These are phyloP conservation scores for Elsinoe arachidis DNA, from an alignment of 2,329 filamentous ascomycete genomes.

Conservation along the genomic window DNA sequence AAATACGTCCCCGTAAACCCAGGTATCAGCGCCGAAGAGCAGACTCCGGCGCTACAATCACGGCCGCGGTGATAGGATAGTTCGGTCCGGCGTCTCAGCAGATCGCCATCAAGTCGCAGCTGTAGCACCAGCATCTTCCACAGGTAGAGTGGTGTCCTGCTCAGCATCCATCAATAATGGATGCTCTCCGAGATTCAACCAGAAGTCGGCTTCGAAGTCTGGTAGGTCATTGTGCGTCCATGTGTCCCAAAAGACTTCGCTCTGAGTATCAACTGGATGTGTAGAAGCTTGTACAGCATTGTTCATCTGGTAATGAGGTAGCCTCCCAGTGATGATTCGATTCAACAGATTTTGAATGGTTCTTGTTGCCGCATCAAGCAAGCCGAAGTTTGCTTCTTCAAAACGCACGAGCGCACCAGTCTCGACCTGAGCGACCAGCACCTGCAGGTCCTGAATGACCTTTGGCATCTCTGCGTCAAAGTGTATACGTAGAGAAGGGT, in stretches of 20 bases:
- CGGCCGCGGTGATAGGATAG: no score
- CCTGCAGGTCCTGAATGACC: conserved; percentile 25
- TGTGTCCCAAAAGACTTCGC: conserved; percentile 16
- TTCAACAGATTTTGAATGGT: conserved; percentile 26
- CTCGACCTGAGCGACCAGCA: conserved; percentile 27
- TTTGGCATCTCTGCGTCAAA: conserved; percentile 15
- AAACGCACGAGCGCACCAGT: conserved; percentile 23
- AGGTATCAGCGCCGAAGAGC: no score
- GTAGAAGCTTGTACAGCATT: neutral
- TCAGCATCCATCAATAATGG: conserved; percentile 17
- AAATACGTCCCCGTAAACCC: no score
- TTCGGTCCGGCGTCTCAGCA: no score
- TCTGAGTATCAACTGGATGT: conserved; percentile 15
- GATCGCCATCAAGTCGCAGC: neutral
- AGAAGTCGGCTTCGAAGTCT: conserved; percentile 27
- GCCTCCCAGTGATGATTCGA: conserved; percentile 13
- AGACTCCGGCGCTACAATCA: no score
- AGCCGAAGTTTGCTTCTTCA: conserved; percentile 25
- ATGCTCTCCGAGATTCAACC: conserved; percentile 26
- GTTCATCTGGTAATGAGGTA: conserved; percentile 1
- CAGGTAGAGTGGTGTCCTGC: neutral
- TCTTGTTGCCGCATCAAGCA: conserved; percentile 23
- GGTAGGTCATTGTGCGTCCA: conserved; percentile 13
- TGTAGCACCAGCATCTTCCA: neutral
- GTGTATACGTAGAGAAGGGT: conserved; percentile 10